Conservation (phyloP, 257 asterid species). For the Paraleonurus japonicus region DNA sequence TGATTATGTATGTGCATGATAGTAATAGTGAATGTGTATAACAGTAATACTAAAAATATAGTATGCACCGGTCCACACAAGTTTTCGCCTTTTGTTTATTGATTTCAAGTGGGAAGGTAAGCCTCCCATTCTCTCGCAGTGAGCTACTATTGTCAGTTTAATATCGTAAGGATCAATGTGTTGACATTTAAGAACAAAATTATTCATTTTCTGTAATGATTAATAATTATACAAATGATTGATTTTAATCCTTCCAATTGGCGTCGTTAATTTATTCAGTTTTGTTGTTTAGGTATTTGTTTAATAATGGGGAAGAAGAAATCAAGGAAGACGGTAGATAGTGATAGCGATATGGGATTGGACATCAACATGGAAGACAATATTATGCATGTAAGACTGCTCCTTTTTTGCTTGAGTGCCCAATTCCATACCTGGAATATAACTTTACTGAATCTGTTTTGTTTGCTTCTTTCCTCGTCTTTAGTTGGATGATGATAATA, state of each 20-base stretch:
- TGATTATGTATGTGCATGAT: too few relatives aligned
- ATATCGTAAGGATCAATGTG: neutral
- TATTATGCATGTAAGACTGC: conserved; percentile 34
- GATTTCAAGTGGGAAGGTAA: conserved; percentile 5
- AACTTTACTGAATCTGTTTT: neutral
- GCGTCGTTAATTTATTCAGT: neutral
- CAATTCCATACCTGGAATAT: neutral
- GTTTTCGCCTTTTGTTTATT: neutral
- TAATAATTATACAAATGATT: neutral
- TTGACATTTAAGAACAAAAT: neutral
- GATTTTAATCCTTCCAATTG: neutral
- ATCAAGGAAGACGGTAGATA: conserved; percentile 37
- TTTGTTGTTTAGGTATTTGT: neutral
- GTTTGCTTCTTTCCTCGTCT: neutral
- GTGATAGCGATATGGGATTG: conserved; percentile 50
- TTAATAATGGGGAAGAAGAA: conserved; percentile 44
- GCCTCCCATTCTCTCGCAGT: neutral
- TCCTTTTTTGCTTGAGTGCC: neutral
- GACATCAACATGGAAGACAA: conserved; percentile 32
- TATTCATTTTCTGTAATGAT: neutral
- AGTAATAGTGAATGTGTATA: too few relatives aligned
- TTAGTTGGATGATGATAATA: conserved; percentile 26
- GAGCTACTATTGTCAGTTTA: neutral
- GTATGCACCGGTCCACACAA: too few relatives aligned
- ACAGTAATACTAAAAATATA: too few relatives aligned